Evolutionary conservation across 805 yeast genomes (phyloP).

Genomic region (Kluyveromyces lactis): DNA sequence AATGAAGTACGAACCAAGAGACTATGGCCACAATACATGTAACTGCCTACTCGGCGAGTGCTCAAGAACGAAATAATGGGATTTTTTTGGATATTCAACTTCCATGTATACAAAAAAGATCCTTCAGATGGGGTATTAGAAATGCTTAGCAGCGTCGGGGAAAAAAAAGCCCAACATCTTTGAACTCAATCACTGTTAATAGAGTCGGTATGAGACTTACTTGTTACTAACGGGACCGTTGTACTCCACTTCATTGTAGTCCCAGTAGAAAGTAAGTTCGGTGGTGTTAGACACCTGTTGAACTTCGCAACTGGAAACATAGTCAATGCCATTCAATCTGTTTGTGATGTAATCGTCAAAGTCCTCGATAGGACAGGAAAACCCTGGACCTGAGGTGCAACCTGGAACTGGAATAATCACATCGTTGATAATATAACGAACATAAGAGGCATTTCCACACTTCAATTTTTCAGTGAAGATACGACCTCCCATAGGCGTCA

Average conservation of each 20-base stretch:
- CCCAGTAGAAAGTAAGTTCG: slow-evolving; percentile 9
- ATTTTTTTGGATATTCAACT: too few species aligned
- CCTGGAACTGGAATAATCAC: slow-evolving; percentile 43
- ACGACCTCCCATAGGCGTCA: slow-evolving; percentile 53
- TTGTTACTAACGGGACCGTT: neutral
- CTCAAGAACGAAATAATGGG: too few species aligned
- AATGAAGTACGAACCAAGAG: too few species aligned
- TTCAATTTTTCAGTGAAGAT: slow-evolving; percentile 42
- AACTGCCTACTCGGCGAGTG: too few species aligned
- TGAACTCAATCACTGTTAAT: too few species aligned
- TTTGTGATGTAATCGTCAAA: slow-evolving; percentile 27
- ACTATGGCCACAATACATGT: too few species aligned
- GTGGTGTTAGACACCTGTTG: slow-evolving; percentile 1
- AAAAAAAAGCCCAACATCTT: too few species aligned
- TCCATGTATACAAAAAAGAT: too few species aligned
- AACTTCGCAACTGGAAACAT: slow-evolving; percentile 27
- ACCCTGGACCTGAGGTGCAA: slow-evolving; percentile 49
- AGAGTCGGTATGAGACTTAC: too few species aligned
- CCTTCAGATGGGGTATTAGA: too few species aligned
- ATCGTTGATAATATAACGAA: slow-evolving; percentile 44
- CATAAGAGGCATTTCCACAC: slow-evolving; percentile 36
- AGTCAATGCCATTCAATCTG: slow-evolving; percentile 26
- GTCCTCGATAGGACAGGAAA: slow-evolving; percentile 34
- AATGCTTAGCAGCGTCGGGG: too few species aligned
- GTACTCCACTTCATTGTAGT: slow-evolving; percentile 6